Evolutionary conservation across 495 filamentous ascomycete species (phyloP), one percentile per base, ranked within the genome.

Genomic region (Hypoxylon rickii): DNA sequence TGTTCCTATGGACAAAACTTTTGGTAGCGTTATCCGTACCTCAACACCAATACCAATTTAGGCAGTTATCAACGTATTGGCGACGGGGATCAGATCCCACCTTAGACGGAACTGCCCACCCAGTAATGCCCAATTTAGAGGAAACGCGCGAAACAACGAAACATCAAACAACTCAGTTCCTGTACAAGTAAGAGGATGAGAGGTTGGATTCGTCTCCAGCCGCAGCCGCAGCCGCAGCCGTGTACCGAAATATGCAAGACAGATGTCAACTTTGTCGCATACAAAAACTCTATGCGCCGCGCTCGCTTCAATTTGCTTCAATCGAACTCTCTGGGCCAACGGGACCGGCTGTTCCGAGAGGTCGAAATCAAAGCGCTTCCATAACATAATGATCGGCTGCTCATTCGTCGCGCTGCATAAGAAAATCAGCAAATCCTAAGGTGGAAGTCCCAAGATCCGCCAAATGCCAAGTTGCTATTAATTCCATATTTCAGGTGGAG

Each of bases 111-210:
- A 29, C 24, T 29, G 24, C 10, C 10, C 24, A 29, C 4, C 10
- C 4, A 29, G 4, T 29, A 29, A 29, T 10, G n/a, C n/a, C 15
- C 44, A 51, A 55, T 45, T 17, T 41, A 55, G 26, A 32, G 17
- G 41, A 60, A 54, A 54, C 50, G 19, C 51, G 44, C 24, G 10
- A 55, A 55, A 61, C 58, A 47, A 44, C 22, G 41, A 61, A 61
- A 55, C 46, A 15, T 43, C 39, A 40, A 45, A 32, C 29, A 41
- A 15, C n/a, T n/a, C n/a, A n/a, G n/a, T n/a, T n/a, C n/a, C n/a
- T n/a, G n/a, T n/a, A n/a, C n/a, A n/a, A n/a, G n/a, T n/a, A n/a
- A n/a, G n/a, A n/a, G n/a, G n/a, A n/a, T n/a, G n/a, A n/a, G n/a
- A n/a, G n/a, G n/a, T n/a, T n/a, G n/a, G n/a, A n/a, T n/a, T n/a